phyloP scores from a whole-genome alignment of 2,329 filamentous ascomycete species.

The Clarireedia hainanense region DNA sequence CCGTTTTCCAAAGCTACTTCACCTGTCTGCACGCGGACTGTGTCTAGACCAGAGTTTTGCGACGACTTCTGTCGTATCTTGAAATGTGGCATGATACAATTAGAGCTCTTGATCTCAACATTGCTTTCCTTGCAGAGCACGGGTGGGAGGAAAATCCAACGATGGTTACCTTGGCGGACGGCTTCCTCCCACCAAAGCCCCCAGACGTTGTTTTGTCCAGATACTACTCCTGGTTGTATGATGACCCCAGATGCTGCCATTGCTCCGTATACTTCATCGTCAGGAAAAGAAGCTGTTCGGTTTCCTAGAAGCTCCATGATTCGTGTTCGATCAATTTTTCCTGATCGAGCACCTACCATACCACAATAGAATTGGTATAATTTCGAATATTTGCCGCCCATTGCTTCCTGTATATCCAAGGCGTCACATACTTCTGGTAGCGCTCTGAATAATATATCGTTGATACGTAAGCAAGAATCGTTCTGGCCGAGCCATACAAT shows the following conservation, averaged over 20 bases:
- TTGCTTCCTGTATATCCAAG: neutral
- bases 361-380: slow-evolving; percentile 1
- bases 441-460: neutral
- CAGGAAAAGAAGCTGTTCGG: slow-evolving; percentile 3
- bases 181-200: slow-evolving; percentile 6
- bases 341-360: slow-evolving; percentile 2
- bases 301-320: slow-evolving; percentile 8
- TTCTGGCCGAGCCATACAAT: slow-evolving; percentile 4
- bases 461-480: neutral
- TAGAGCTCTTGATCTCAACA: neutral
- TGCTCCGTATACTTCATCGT: slow-evolving; percentile 6
- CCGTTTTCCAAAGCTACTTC: neutral
- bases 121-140: neutral
- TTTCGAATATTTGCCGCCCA: slow-evolving; percentile 1
- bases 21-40: neutral
- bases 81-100: neutral
- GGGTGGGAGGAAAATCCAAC: slow-evolving; percentile 3
- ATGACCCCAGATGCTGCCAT: slow-evolving; percentile 6
- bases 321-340: slow-evolving; percentile 1
- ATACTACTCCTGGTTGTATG: neutral
- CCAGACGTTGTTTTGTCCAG: slow-evolving; percentile 1
- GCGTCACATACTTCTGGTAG: neutral
- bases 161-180: slow-evolving; percentile 1
- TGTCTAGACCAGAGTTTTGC: neutral
- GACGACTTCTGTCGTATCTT: neutral